These are phyloP conservation scores for Phytophthora tubulina DNA, from an alignment of 352 stramenopile genomes.

Conservation along the genomic window DNA sequence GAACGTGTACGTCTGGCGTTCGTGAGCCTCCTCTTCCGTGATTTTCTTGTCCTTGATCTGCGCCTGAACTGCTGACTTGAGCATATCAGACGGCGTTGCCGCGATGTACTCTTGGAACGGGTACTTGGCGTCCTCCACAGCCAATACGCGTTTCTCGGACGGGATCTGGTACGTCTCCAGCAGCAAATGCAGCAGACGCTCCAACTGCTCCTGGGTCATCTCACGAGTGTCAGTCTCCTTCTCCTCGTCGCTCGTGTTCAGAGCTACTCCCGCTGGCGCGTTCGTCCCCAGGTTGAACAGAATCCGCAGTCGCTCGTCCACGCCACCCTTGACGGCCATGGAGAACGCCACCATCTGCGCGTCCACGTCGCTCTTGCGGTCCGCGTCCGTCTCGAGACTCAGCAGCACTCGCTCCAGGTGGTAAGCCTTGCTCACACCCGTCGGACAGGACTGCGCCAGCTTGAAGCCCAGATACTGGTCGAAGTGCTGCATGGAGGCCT, in stretches of 20 bases:
- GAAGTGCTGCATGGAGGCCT: slow-evolving; percentile 78
- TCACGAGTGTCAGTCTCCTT: slow-evolving; percentile 48
- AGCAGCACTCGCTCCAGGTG: slow-evolving; percentile 83
- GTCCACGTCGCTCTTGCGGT: slow-evolving; percentile 74
- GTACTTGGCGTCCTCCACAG: slow-evolving; percentile 73
- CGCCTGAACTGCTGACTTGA: slow-evolving; percentile 49
- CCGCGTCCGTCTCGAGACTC: slow-evolving; percentile 64
- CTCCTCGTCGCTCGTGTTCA: slow-evolving; percentile 32
- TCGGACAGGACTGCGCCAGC: slow-evolving; percentile 61
- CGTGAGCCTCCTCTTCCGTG: slow-evolving; percentile 62
- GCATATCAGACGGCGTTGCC: slow-evolving; percentile 47
- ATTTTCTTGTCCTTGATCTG: slow-evolving; percentile 62
- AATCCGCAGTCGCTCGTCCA: slow-evolving; percentile 75
- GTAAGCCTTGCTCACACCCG: slow-evolving; percentile 73
- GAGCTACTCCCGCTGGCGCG: slow-evolving; percentile 35
- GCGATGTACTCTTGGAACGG: slow-evolving; percentile 82
- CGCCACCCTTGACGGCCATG: slow-evolving; percentile 78
- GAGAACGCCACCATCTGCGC: slow-evolving; percentile 85
- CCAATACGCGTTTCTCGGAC: slow-evolving; percentile 85
- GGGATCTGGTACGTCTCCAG: slow-evolving; percentile 86
- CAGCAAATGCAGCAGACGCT: slow-evolving; percentile 72
- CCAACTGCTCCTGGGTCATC: slow-evolving; percentile 67
- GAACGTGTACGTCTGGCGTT: slow-evolving; percentile 68
- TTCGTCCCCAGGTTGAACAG: slow-evolving; percentile 78
- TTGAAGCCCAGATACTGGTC: slow-evolving; percentile 84